Base-by-base conservation (phyloP, 2,329 filamentous ascomycete species). In the Cercospora janseana region DNA sequence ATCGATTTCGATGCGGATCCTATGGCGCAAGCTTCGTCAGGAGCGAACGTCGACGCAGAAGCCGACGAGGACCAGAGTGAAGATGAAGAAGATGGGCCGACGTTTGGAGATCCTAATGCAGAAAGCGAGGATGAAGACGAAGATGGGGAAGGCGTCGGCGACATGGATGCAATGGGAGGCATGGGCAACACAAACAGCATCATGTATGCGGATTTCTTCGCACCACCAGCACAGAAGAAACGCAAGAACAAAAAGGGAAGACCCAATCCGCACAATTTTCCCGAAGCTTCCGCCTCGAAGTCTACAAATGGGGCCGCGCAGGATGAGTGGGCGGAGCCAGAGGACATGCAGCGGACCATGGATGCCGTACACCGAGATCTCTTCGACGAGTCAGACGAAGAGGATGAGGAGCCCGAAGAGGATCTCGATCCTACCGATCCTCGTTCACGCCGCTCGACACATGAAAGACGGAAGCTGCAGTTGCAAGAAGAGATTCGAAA, bases 201-300 rank as follows among this genome's bases (percentile, higher is more conserved):
- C 63, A 89, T 85, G 72, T 97, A 95, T 70, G 84, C 85, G 54
- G 90, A 97, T 68, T 97, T 96, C 72, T 97, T 96, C 64, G 89
- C 87, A 2, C 88, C 88, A 7, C 92, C 91, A 8, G 79, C 85
- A 15, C 82, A 80, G 60, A 94, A 93, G 69, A 75, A 73, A 55
- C 77, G 77, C 50, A 65, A 65, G 46, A 80, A 78, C 52, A 77
- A 75, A 58, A 73, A 73, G 48, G 76, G 78, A 29, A 72, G 80
- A 13, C 79, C 78, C 1, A 81, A 82, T 60, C 76, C 77, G 7
- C 73, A 74, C 62, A 76, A 75, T 59, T 74, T 74, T 46, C 72
- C 70, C 5, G 55, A 59, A 27, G 56, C 56, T 24, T 46, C 43
- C 21, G 23, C 41, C 12, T 44, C 41, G 13, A 44, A 32, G 20